These are phyloP conservation scores for Poa pratensis DNA, from an alignment of 176 grass and related monocot species.

Conservation along the genomic window DNA sequence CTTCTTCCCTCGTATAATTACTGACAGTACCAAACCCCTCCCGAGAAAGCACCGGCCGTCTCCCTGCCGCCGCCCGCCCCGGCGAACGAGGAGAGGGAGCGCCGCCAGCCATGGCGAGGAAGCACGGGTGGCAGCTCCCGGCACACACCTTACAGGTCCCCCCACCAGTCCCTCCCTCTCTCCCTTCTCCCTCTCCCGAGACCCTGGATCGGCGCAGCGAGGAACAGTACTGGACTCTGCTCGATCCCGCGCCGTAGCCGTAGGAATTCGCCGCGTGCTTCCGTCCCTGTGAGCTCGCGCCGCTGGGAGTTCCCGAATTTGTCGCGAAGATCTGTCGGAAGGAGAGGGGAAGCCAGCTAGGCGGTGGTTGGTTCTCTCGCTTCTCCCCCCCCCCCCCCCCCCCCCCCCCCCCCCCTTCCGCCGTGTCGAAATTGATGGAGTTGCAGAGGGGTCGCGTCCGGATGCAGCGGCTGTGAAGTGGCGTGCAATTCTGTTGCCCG, in stretches of 20 bases:
- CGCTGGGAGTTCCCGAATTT: neutral
- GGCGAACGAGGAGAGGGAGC: neutral
- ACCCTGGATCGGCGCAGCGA: constrained; percentile 21
- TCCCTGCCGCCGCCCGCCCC: constrained; percentile 23
- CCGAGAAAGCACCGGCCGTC: constrained; percentile 32
- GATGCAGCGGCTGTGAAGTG: neutral
- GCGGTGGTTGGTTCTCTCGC: neutral
- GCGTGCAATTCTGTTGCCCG: no score
- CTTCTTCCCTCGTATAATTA: constrained; percentile 40
- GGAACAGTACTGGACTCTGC: neutral
- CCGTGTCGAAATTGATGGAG: neutral
- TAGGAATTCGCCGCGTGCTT: neutral
- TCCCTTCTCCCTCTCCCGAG: neutral
- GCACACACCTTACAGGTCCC: constrained; percentile 88
- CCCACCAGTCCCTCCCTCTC: neutral
- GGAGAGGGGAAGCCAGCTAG: neutral
- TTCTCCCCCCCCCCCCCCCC: neutral
- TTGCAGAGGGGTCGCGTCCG: no score
- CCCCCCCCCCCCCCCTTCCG: neutral
- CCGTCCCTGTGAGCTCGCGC: neutral
- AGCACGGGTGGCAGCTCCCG: constrained; percentile 98
- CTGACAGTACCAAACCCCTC: constrained; percentile 30
- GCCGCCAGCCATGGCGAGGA: constrained; percentile 66
- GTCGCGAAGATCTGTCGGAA: constrained; percentile 39
- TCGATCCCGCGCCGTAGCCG: neutral